Conservation (phyloP, 495 filamentous ascomycete species). For the Tricharina praecox region DNA sequence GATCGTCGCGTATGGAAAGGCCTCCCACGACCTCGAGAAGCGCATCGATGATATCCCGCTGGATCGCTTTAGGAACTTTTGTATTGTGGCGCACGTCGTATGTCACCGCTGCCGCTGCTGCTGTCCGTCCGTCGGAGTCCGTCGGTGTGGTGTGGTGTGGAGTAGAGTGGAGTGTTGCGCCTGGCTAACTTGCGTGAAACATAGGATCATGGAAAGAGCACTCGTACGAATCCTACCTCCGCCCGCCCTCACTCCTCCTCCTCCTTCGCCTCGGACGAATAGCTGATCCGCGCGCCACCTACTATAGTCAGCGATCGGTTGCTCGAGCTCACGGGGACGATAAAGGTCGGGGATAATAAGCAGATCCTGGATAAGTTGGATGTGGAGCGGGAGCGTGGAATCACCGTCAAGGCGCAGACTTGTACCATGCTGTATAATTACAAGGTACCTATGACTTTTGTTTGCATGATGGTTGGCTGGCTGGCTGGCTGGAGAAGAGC, state of each 20-base stretch:
- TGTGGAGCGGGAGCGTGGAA: conserved; percentile 86
- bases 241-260: neutral
- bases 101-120: neutral
- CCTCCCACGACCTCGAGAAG: conserved; percentile 44
- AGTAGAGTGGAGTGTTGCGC: too few species aligned
- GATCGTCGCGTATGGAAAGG: neutral
- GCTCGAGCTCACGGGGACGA: conserved; percentile 88
- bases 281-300: conserved; percentile 4
- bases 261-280: neutral
- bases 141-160: neutral
- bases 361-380: conserved; percentile 95
- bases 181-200: conserved; percentile 1
- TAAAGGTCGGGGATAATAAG: conserved; percentile 71
- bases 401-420: conserved; percentile 97
- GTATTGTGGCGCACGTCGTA: conserved; percentile 86
- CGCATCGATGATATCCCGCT: conserved; percentile 79
- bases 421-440: conserved; percentile 92
- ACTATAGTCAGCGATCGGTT: conserved; percentile 56
- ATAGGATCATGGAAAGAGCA: conserved; percentile 86
- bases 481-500: too few species aligned
- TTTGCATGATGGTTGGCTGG: too few species aligned
- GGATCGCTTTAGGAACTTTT: conserved; percentile 87
- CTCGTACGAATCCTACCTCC: too few species aligned
- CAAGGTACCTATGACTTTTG: conserved; percentile 15
- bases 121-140: too few species aligned